Percentiles rank a stretch among this genome's conserved stretches.
Conservation (phyloP, 2,329 filamentous ascomycete species). For the Furcasterigmium sp. region DNA sequence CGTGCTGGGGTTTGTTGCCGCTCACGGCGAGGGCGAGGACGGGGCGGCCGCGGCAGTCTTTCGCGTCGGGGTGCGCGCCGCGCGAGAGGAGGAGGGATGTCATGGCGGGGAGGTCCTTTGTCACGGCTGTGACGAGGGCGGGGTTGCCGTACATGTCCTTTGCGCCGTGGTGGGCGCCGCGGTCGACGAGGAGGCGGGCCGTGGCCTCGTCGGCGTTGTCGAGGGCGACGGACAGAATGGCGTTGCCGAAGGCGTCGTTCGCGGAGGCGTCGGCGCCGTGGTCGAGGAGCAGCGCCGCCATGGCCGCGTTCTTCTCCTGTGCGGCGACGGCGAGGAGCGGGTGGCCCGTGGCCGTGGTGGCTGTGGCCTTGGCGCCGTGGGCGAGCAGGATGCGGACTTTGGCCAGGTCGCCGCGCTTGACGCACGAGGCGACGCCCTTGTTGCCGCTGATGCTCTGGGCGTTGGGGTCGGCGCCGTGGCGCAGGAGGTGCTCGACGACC, state of each 20-base stretch:
- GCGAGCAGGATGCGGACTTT: constrained; percentile 18
- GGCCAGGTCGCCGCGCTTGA: constrained; percentile 16
- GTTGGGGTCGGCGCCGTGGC: constrained; percentile 22
- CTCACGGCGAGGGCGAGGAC: constrained; percentile 23
- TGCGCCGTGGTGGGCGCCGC: constrained; percentile 22
- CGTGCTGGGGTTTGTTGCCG: constrained; percentile 14
- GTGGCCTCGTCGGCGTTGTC: constrained; percentile 16
- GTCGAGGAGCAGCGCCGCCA: constrained; percentile 11
- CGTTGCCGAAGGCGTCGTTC: constrained; percentile 7
- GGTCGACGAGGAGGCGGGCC: constrained; percentile 19
- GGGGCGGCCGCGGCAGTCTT: constrained; percentile 23
- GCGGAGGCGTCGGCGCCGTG: constrained; percentile 11
- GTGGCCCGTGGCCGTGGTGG: constrained; percentile 20
- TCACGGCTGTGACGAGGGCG: constrained; percentile 20
- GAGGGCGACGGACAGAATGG: constrained; percentile 16
- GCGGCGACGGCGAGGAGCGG: constrained; percentile 20
- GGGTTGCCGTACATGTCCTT: constrained; percentile 18
- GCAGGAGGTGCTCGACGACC: constrained; percentile 23
- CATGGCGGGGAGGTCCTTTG: constrained; percentile 20
- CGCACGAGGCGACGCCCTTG: constrained; percentile 18
- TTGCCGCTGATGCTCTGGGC: constrained; percentile 17
- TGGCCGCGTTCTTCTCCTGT: constrained; percentile 14
- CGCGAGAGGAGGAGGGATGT: constrained; percentile 22
- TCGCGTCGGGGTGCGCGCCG: constrained; percentile 24
- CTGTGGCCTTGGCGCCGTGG: constrained; percentile 24